These are phyloP conservation scores for Geranium brycei DNA, from an alignment of 345 rosid species.

Conservation along the genomic window DNA sequence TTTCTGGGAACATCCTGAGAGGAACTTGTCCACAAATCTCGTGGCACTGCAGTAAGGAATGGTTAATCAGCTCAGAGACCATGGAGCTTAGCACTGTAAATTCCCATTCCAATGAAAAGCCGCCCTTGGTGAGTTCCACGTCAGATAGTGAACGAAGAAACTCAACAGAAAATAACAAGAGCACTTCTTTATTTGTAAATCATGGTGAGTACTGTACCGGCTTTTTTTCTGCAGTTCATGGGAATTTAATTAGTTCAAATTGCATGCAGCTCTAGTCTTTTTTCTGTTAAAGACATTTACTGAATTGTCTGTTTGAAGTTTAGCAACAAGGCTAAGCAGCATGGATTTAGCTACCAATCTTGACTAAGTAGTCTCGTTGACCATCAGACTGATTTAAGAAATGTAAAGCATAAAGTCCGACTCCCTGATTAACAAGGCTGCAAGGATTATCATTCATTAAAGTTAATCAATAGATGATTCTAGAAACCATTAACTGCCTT, in stretches of 20 bases:
- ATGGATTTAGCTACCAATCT: not conserved
- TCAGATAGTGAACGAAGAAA: slow-evolving; percentile 19
- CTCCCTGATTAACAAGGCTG: not conserved
- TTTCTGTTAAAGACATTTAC: not conserved
- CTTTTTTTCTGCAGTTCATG: not conserved
- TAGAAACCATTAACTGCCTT: not conserved
- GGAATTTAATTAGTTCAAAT: not conserved
- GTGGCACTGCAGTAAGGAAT: slow-evolving; percentile 18
- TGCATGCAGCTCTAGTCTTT: not conserved
- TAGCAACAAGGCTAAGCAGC: slow-evolving; percentile 3
- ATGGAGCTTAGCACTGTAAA: slow-evolving; percentile 23
- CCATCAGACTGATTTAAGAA: not conserved
- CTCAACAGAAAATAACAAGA: slow-evolving; percentile 21
- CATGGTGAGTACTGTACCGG: slow-evolving; percentile 23
- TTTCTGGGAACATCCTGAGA: slow-evolving; percentile 7
- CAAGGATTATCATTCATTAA: not conserved
- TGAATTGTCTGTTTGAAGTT: not conserved
- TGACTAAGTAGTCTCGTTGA: not conserved
- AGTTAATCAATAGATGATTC: not conserved
- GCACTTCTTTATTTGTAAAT: slow-evolving; percentile 26
- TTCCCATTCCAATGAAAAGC: slow-evolving; percentile 28
- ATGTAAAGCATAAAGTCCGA: not conserved
- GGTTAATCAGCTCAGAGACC: slow-evolving; percentile 18
- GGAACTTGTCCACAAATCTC: slow-evolving; percentile 7
- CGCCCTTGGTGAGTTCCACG: slow-evolving; percentile 16